These are phyloP conservation scores for Pythium biforme DNA, from an alignment of 352 stramenopile species.

Conservation along the genomic window DNA sequence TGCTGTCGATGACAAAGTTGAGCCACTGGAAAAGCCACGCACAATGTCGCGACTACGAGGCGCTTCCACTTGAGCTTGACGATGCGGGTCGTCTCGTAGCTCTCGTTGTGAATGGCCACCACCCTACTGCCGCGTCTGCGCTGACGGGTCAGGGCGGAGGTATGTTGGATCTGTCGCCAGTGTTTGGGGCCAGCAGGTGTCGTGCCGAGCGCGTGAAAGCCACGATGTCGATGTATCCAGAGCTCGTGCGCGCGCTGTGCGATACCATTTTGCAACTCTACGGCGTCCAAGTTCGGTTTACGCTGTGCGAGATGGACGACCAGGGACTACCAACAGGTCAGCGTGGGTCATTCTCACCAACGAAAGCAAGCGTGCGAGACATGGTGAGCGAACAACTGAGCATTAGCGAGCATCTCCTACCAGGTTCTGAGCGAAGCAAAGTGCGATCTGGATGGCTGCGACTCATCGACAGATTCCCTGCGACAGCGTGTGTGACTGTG, in stretches of 20 bases:
- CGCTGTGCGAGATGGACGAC: neutral
- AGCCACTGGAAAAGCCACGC: slow-evolving; percentile 15
- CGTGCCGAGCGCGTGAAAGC: slow-evolving; percentile 20
- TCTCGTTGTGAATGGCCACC: slow-evolving; percentile 16
- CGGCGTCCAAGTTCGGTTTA: slow-evolving; percentile 21
- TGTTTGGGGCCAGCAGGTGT: slow-evolving; percentile 17
- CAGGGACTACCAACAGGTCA: neutral
- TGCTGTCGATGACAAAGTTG: slow-evolving; percentile 16
- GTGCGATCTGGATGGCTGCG: slow-evolving; percentile 3
- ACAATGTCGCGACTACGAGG: slow-evolving; percentile 5
- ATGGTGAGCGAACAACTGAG: neutral
- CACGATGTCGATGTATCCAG: slow-evolving; percentile 17
- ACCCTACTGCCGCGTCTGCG: neutral
- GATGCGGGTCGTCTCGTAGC: slow-evolving; percentile 1
- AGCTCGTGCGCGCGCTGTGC: slow-evolving; percentile 7
- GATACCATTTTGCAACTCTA: slow-evolving; percentile 22
- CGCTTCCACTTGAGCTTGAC: neutral
- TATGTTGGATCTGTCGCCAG: neutral
- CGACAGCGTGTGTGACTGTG: slow-evolving; percentile 4
- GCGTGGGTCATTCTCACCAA: neutral
- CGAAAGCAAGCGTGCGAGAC: neutral
- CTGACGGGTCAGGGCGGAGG: neutral
- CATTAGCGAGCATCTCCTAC: neutral
- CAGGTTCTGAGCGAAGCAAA: neutral
- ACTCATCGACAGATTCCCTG: neutral